Evolutionary conservation across 2,329 filamentous ascomycete genomes (phyloP), one percentile per base, ranked within the genome.

Genomic region (Xylaria sp.): DNA sequence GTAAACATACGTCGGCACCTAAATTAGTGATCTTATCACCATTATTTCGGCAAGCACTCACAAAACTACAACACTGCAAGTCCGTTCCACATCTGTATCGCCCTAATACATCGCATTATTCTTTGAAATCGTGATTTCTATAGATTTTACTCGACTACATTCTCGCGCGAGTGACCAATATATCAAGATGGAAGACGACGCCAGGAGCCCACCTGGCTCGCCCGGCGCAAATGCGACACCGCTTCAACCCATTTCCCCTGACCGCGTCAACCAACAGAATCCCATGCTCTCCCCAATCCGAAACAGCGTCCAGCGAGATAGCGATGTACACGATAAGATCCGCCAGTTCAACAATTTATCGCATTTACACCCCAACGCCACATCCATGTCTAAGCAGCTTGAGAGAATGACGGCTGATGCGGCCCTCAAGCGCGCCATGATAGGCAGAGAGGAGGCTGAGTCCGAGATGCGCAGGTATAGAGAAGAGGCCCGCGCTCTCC

Each of bases 391-490:
- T 40, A 89, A 88, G 74, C 85, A 88, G 57, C 81, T 89, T 62
- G 89, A 90, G 77, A 86, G 88, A 74, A 90, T 88, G 79, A 88
- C 84, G 57, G 89, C 87, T 73, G 89, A 91, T 73, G 88, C 89
- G 38, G 89, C 89, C 36, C 81, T 91, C 17, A 90, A 89, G 78
- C 86, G 89, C 57, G 89, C 89, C 70, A 88, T 90, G 83, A 77
- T 91, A 57, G 90, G 89, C 15, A 85, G 90, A 51, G 91, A 94
- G 76, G 90, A 92, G 80, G 89, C 90, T 13, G 91, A 93, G 80
- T 82, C 81, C n/a, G 90, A 93, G 74, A 85, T 89, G 81, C 85
- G 87, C 70, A 85, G 85, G 49, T 86, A 88, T 74, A 85, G 86
- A 68, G 89, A 92, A 9, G 91, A 93, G 76, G 80, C 81, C 23